phyloP scores from a whole-genome alignment of 2,329 filamentous ascomycete genomes.

The Xylaria sp. region DNA sequence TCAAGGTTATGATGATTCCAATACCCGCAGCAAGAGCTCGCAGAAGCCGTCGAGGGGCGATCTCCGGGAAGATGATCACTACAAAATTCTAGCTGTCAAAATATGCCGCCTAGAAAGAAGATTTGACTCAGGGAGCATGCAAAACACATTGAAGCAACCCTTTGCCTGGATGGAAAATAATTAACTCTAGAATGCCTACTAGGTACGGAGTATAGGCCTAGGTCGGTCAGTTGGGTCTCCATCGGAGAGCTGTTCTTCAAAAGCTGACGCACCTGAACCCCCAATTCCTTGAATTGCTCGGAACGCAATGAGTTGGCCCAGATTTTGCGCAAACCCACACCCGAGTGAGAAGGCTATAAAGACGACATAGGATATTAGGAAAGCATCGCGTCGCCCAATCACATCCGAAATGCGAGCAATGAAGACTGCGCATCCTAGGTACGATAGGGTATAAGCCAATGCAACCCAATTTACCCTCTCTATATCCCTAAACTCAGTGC shows the following conservation, averaged over 20 bases:
- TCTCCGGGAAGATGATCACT: slow-evolving; percentile 64
- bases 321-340: slow-evolving; percentile 59
- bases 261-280: slow-evolving; percentile 57
- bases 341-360: slow-evolving; percentile 68
- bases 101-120: background rate
- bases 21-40: slow-evolving; percentile 60
- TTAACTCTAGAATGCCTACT: slow-evolving; percentile 42
- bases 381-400: slow-evolving; percentile 64
- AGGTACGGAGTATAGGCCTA: slow-evolving; percentile 65
- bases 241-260: background rate
- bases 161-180: background rate
- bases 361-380: slow-evolving; percentile 61
- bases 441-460: slow-evolving; percentile 66
- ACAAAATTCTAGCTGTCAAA: slow-evolving; percentile 16
- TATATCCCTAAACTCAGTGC: slow-evolving; percentile 60
- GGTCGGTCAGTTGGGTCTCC: slow-evolving; percentile 20
- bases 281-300: slow-evolving; percentile 64
- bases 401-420: slow-evolving; percentile 67
- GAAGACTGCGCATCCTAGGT: slow-evolving; percentile 67
- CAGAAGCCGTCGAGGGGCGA: slow-evolving; percentile 56
- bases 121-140: background rate
- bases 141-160: background rate
- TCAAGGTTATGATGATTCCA: slow-evolving; percentile 60
- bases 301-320: slow-evolving; percentile 61
- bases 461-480: slow-evolving; percentile 64